Evolutionary conservation across 306 rosid genomes (phyloP).

Genomic region (Malus sieversii): DNA sequence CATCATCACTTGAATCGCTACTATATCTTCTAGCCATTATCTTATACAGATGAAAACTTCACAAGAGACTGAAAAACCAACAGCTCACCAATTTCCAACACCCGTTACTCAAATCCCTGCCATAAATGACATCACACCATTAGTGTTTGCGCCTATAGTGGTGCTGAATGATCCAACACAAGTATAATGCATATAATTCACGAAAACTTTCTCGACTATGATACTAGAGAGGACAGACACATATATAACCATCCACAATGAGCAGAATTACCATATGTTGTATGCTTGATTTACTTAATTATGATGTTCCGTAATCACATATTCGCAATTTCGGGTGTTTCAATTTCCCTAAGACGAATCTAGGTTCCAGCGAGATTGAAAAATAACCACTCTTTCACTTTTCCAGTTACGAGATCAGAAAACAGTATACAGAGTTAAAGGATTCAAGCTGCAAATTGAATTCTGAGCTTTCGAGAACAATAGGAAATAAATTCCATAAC

Average conservation of each 20-base stretch:
- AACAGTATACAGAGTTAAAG: background rate
- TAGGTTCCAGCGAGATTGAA: too few species aligned
- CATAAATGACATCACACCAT: background rate
- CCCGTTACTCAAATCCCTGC: background rate
- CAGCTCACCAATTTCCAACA: background rate
- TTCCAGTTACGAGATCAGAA: background rate
- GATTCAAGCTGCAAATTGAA: background rate
- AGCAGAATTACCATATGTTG: background rate
- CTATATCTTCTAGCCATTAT: slow-evolving; percentile 39
- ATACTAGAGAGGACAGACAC: too few species aligned
- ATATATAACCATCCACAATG: background rate
- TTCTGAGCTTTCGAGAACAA: background rate
- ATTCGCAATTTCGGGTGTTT: background rate
- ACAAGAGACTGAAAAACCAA: background rate
- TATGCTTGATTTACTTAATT: background rate
- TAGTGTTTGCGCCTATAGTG: background rate
- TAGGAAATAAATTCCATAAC: background rate
- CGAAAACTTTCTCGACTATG: too few species aligned
- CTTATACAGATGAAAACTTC: background rate
- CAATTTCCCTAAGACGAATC: background rate
- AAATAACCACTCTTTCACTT: too few species aligned
- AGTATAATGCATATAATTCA: background rate
- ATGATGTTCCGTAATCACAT: too few species aligned
- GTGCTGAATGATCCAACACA: background rate
- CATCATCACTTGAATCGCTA: slow-evolving; percentile 41